These are phyloP conservation scores for Oryza officinalis DNA, from an alignment of 176 grass and related monocot species.

Conservation along the genomic window DNA sequence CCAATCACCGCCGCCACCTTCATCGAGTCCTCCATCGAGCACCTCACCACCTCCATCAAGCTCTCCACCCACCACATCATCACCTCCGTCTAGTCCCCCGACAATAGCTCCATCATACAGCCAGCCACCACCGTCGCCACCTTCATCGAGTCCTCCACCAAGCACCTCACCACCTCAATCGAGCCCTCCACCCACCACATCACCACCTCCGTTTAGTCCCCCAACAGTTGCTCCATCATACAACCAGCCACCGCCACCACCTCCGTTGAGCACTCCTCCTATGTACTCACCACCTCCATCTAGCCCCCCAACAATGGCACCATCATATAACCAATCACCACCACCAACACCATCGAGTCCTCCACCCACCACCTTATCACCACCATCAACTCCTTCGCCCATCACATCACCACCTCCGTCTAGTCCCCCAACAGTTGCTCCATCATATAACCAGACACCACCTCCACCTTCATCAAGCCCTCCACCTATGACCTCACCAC, in stretches of 20 bases:
- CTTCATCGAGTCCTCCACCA: not conserved
- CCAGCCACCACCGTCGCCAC: not conserved
- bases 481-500: not conserved
- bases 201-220: not conserved
- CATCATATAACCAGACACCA: not conserved
- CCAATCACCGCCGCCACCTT: no score
- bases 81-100: no score
- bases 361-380: not conserved
- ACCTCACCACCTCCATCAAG: no score
- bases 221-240: not conserved
- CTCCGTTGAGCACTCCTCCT: no score
- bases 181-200: not conserved
- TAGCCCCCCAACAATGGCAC: not conserved
- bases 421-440: no score
- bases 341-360: not conserved
- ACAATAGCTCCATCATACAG: no score
- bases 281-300: not conserved
- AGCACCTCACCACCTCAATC: not conserved
- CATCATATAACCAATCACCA: not conserved
- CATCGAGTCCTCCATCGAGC: no score
- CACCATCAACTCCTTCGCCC: not conserved
- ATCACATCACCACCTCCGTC: not conserved
- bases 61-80: no score
- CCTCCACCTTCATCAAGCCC: not conserved
- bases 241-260: not conserved